Base-by-base conservation (phyloP, 163 green algal genomes). In the Scenedesmus sp. region DNA sequence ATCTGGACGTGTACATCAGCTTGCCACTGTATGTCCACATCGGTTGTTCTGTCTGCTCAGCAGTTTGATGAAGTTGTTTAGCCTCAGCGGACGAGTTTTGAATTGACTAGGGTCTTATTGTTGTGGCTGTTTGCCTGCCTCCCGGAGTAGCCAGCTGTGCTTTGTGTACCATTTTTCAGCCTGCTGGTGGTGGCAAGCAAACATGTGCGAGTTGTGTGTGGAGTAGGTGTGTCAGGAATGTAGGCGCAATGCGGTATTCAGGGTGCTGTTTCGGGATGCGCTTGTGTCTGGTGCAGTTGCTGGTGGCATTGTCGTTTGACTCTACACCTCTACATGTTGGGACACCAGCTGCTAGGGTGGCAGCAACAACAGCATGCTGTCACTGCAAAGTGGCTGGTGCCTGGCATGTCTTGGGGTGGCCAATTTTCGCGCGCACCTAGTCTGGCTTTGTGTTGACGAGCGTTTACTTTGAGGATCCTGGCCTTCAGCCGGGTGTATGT, bases 121-220 rank as follows among this genome's bases (percentile, higher is more conserved):
- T 20, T 73, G 3, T 73, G 64, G 62, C 62, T 76, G 66, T 76
- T 16, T 76, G n/a, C 16, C 9, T 18, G 15, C 26, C 4, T 5
- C 26, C 4, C 6, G 66, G 34, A 46, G 66, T 34, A 26, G 23
- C 70, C 70, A 79, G 70, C 23, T 23, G 70, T 79, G 70, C 70
- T 79, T 79, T 79, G 70, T 79, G 23, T 52, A 79, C 70, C 70
- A 79, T 2, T 79, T 79, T 79, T 79, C 70, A 79, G 70, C 70
- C 70, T 79, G 70, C 70, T 79, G 70, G 70, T 79, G 70, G 4
- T 18, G 5, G 34, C 4, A 52, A 79, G 70, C 23, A 52, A 52
- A 79, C 2, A 79, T 79, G 3, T 79, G 20, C 2, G 5, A 52
- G 23, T 7, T 1, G 59, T 64, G 34, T 46, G 34, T 46, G 34